Evolutionary conservation across 768 basidiomycete species (phyloP).

Genomic region (Suillus americanus): DNA sequence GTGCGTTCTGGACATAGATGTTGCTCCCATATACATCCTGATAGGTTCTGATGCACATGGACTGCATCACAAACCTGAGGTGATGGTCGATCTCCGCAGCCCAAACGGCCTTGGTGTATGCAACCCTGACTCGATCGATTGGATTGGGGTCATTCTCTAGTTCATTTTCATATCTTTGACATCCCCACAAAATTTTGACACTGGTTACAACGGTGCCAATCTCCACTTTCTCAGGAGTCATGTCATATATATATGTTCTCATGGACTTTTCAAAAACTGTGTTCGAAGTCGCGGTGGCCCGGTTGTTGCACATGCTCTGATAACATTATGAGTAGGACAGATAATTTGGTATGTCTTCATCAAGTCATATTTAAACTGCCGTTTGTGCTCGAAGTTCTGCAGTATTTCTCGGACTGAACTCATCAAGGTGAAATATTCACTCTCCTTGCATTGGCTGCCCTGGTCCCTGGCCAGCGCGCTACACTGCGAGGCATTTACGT

Average conservation of each 20-base stretch:
- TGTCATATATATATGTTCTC: not conserved
- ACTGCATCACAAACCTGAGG: not conserved
- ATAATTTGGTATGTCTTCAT: not conserved
- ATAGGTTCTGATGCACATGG: not conserved
- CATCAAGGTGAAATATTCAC: not conserved
- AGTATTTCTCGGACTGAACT: not conserved
- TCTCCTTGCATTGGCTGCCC: constrained; percentile 15
- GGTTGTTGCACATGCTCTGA: constrained; percentile 14
- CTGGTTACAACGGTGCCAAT: not conserved
- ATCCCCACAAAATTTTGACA: not conserved
- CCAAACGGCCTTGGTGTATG: not conserved
- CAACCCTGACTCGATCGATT: not conserved
- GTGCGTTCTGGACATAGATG: not conserved
- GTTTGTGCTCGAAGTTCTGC: not conserved
- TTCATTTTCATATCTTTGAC: not conserved
- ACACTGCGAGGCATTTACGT: constrained; percentile 55
- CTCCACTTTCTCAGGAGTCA: not conserved
- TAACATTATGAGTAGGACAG: constrained; percentile 10
- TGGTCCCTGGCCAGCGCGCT: constrained; percentile 22
- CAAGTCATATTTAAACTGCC: constrained; percentile 13
- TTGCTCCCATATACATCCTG: not conserved
- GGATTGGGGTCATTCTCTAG: not conserved
- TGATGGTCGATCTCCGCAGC: not conserved
- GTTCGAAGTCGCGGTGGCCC: not conserved
- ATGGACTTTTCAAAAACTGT: not conserved